A percentile compares a stretch with the other conserved stretches of the same genome.
These are phyloP conservation scores for Fusarium acutatum DNA, from an alignment of 2,329 filamentous ascomycete genomes.

Conservation along the genomic window DNA sequence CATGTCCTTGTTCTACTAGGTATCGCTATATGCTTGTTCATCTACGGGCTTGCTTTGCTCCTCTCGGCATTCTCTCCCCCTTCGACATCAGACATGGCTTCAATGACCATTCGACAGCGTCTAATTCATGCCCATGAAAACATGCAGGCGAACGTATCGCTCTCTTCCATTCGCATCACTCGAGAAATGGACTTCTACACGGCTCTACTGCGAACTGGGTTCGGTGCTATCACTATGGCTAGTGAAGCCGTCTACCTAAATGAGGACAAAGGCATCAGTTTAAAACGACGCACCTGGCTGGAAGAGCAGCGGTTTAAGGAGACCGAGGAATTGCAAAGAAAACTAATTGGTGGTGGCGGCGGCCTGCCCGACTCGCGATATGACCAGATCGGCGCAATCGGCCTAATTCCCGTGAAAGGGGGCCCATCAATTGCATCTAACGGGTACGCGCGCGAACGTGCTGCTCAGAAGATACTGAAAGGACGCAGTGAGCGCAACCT, in stretches of 20 bases:
- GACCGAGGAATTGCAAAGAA: slow-evolving; percentile 68
- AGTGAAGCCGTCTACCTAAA: slow-evolving; percentile 97
- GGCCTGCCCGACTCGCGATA: slow-evolving; percentile 58
- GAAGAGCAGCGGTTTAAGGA: slow-evolving; percentile 87
- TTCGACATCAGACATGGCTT: slow-evolving; percentile 36
- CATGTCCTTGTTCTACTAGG: slow-evolving; percentile 87
- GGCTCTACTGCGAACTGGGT: slow-evolving; percentile 84
- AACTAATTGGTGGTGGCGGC: slow-evolving; percentile 59
- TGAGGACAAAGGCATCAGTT: slow-evolving; percentile 79
- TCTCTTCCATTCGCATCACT: slow-evolving; percentile 81
- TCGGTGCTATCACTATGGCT: slow-evolving; percentile 88
- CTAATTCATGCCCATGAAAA: slow-evolving; percentile 80
- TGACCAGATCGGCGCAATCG: slow-evolving; percentile 63
- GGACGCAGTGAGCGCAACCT: slow-evolving; percentile 56
- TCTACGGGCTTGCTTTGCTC: slow-evolving; percentile 80
- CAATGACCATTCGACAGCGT: slow-evolving; percentile 63
- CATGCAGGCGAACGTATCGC: slow-evolving; percentile 89
- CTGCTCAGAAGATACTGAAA: slow-evolving; percentile 65
- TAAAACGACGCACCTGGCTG: slow-evolving; percentile 85
- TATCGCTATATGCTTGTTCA: slow-evolving; percentile 76
- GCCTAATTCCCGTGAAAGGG: slow-evolving; percentile 63
- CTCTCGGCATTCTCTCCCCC: slow-evolving; percentile 68
- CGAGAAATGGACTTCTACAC: slow-evolving; percentile 97
- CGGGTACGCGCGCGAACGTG: slow-evolving; percentile 76
- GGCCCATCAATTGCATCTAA: slow-evolving; percentile 54